Conservation (phyloP, 208 protist species). For the Tritrichomonas foetus region DNA sequence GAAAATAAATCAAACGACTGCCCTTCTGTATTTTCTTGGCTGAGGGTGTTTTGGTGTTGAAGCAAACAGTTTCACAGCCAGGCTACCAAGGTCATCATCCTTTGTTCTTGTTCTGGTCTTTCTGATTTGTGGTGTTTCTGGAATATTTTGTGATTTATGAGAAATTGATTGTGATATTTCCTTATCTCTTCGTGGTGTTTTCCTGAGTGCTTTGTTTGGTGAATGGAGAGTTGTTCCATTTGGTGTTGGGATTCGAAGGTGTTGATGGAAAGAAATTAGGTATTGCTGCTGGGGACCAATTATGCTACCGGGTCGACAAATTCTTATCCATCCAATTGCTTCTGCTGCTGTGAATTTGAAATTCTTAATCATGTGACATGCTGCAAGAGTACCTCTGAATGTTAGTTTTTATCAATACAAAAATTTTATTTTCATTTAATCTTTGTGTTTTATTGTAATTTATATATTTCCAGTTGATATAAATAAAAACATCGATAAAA, state of each 20-base stretch:
- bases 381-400: conserved; percentile 76
- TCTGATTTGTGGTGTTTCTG: neutral
- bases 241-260: neutral
- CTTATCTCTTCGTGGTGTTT: neutral
- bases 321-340: conserved; percentile 77
- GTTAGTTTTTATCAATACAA: too few species aligned
- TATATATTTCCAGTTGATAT: too few species aligned
- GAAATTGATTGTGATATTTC: too few species aligned
- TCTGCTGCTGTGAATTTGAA: conserved; percentile 78
- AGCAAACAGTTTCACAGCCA: neutral
- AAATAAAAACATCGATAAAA: too few species aligned
- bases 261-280: conserved; percentile 61
- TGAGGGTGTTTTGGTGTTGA: neutral
- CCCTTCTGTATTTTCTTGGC: neutral
- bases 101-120: neutral
- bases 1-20: too few species aligned
- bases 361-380: conserved; percentile 62
- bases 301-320: conserved; percentile 84
- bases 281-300: conserved; percentile 88
- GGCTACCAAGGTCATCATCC: too few species aligned
- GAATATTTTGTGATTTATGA: neutral
- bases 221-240: neutral
- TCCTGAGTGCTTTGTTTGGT: neutral
- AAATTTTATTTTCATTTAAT: too few species aligned
- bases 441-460: too few species aligned